phyloP scores from a whole-genome alignment of 1,284 basidiomycete genomes.

The Vanrija pseudolonga region DNA sequence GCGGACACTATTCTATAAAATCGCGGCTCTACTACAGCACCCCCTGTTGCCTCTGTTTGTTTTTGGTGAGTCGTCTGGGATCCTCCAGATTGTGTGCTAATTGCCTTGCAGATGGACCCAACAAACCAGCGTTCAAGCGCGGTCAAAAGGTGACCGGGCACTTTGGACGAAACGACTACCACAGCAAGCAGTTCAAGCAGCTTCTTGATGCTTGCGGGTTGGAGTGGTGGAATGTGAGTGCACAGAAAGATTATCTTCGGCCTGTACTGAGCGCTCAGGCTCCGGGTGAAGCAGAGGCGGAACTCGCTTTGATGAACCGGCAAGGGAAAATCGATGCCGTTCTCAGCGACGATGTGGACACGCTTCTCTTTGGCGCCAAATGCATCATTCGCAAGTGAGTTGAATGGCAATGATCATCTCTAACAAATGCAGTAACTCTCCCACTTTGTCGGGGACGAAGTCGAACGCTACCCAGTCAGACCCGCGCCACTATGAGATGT shows the following conservation, averaged over 20 bases:
- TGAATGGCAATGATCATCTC: neutral
- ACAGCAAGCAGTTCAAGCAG: constrained; percentile 66
- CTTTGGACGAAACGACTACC: constrained; percentile 58
- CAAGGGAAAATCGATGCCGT: constrained; percentile 83
- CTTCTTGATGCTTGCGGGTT: constrained; percentile 86
- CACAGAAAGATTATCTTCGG: constrained; percentile 28
- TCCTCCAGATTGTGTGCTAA: neutral
- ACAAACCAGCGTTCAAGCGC: constrained; percentile 76
- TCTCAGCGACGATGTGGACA: constrained; percentile 90
- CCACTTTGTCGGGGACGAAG: constrained; percentile 60
- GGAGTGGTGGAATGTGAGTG: constrained; percentile 67
- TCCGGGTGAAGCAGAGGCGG: constrained; percentile 93
- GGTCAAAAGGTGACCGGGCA: constrained; percentile 54
- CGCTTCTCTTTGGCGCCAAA: constrained; percentile 80
- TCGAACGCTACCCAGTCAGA: constrained; percentile 48
- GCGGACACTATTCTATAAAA: constrained; percentile 55
- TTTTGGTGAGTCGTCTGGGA: constrained; percentile 56
- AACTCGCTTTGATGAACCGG: constrained; percentile 79
- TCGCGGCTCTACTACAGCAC: constrained; percentile 64
- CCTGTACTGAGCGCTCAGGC: constrained; percentile 55
- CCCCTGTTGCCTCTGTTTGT: constrained; percentile 88
- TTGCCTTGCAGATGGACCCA: constrained; percentile 61
- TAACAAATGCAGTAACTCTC: constrained; percentile 59
- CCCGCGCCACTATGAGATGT: constrained; percentile 68
- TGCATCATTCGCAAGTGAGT: constrained; percentile 72